These are phyloP conservation scores for Phytophthora macrochlamydospora DNA, from an alignment of 352 stramenopile species.

Conservation along the genomic window DNA sequence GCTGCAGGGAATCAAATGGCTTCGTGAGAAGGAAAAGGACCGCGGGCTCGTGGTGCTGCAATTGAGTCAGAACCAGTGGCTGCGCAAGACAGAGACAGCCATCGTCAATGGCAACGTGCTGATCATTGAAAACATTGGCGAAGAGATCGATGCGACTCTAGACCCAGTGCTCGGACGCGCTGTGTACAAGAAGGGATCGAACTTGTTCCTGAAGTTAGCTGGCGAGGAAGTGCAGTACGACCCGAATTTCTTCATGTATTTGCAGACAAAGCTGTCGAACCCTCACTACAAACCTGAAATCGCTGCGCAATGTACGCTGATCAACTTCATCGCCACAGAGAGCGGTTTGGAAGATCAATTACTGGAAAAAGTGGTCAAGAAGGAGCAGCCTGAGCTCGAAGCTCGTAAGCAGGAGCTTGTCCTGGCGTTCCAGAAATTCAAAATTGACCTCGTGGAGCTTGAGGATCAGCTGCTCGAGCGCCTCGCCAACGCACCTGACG, in stretches of 20 bases:
- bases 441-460: constrained; percentile 96
- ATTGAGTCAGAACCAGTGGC: constrained; percentile 96
- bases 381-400: constrained; percentile 95
- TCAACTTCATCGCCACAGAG: constrained; percentile 98
- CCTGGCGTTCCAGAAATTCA: constrained; percentile 93
- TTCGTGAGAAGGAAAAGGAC: constrained; percentile 95
- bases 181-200: constrained; percentile 96
- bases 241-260: constrained; percentile 95
- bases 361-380: constrained; percentile 95
- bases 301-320: constrained; percentile 95
- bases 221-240: constrained; percentile 98
- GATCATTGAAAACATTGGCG: constrained; percentile 97
- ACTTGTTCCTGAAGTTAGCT: constrained; percentile 93
- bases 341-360: constrained; percentile 96
- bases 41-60: constrained; percentile 93
- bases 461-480: constrained; percentile 96
- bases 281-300: constrained; percentile 99
- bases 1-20: constrained; percentile 98
- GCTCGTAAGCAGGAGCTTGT: constrained; percentile 94
- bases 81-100: constrained; percentile 93
- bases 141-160: constrained; percentile 97
- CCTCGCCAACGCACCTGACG: constrained; percentile 95
- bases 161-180: constrained; percentile 95
- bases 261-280: constrained; percentile 97
- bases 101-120: constrained; percentile 96